Percentiles rank a stretch among this genome's conserved stretches.
phyloP scores from a whole-genome alignment of 805 yeast species.

The Yamadazyma ubonensis region DNA sequence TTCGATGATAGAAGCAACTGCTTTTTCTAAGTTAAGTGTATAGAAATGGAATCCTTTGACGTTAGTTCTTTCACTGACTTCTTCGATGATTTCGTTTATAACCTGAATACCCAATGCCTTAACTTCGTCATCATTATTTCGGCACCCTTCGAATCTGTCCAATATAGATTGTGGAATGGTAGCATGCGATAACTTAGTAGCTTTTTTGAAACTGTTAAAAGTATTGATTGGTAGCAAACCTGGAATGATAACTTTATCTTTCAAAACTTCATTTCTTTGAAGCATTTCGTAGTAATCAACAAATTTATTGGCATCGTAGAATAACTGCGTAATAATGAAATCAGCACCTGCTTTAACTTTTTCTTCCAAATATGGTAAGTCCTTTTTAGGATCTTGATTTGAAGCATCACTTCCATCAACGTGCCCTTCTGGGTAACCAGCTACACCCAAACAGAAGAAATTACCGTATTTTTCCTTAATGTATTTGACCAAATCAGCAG shows the following conservation, averaged over 20 bases:
- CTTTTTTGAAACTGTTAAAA: slow-evolving; percentile 76
- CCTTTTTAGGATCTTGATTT: slow-evolving; percentile 64
- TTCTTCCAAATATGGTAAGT: slow-evolving; percentile 76
- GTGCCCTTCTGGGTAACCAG: slow-evolving; percentile 98
- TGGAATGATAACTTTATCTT: slow-evolving; percentile 65
- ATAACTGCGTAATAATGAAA: slow-evolving; percentile 86
- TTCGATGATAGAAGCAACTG: slow-evolving; percentile 81
- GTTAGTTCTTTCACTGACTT: slow-evolving; percentile 49
- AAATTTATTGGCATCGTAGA: slow-evolving; percentile 83
- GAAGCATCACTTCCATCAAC: slow-evolving; percentile 76
- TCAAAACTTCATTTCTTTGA: slow-evolving; percentile 40
- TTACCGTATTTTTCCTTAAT: slow-evolving; percentile 70
- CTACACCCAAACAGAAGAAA: slow-evolving; percentile 91
- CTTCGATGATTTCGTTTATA: slow-evolving; percentile 59
- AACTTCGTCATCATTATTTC: slow-evolving; percentile 71
- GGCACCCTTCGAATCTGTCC: slow-evolving; percentile 53
- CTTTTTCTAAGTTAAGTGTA: slow-evolving; percentile 87
- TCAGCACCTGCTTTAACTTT: slow-evolving; percentile 95
- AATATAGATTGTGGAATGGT: slow-evolving; percentile 62
- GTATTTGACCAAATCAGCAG: slow-evolving; percentile 83
- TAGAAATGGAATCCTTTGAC: slow-evolving; percentile 90
- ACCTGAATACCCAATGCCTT: slow-evolving; percentile 80
- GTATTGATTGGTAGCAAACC: slow-evolving; percentile 93
- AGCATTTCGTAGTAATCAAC: slow-evolving; percentile 58
- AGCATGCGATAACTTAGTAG: slow-evolving; percentile 87